Evolutionary conservation across 345 rosid species (phyloP), one percentile per base, ranked within the genome.

Genomic region (Citrus medica): DNA sequence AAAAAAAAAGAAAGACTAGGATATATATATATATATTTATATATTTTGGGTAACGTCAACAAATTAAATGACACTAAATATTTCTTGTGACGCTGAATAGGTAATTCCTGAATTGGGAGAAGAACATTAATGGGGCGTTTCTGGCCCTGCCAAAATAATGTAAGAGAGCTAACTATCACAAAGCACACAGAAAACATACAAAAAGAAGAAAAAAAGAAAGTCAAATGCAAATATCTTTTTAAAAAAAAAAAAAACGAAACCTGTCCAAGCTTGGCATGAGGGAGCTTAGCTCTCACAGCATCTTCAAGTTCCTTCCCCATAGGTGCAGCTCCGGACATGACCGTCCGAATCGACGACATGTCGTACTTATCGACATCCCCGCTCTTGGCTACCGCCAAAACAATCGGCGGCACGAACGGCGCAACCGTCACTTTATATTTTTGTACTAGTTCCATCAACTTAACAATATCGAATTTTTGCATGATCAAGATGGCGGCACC

Each of bases 261-360:
- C 92, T 92, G 96, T 38, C 96, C 93, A 46, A 92, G 88, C 67
- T 73, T 84, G 32, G 90, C 93, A 12, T 86, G 80, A 5, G 91
- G 91, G 17, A 91, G 83, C 79, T 83, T 91, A 56, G 84, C 87
- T 28, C 91, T 81, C 7, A 87, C 83, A 3, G 79, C 35, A 70
- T 92, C 92, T 79, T 92, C 93, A 13, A 92, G 92, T 80, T 89
- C 93, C 86, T 88, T 89, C 28, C 92, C 90, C 91, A 92, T 81
- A 0, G 96, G 92, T 3, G 92, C 93, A 3, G 88, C 96, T 1
- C 92, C 92, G 9, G 91, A 92, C 83, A 86, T 77, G 33, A 90
- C 81, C 28, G 30, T 89, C 81, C 93, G 73, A 4, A 92, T 76
- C 2, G 92, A 90, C 2, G 93, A 90, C 16, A 89, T 78, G 69